Evolutionary conservation across 176 grass and related monocot genomes (phyloP).

Genomic region (Avena eriantha): DNA sequence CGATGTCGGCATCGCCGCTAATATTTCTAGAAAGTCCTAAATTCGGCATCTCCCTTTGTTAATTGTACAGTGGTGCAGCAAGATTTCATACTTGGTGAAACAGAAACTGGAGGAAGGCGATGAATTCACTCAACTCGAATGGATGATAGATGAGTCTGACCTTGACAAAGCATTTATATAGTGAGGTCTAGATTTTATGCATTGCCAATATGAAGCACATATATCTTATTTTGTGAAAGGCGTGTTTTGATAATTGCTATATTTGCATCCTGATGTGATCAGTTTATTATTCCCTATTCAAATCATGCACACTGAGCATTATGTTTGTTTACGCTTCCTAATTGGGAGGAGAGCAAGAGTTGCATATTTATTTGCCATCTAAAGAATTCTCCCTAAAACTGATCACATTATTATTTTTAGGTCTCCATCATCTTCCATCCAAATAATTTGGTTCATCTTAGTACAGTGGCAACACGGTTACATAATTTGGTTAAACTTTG

Average conservation of each 20-base stretch:
- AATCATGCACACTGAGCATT: constrained; percentile 87
- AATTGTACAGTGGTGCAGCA: too few species aligned
- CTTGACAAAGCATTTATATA: too few species aligned
- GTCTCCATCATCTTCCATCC: not conserved
- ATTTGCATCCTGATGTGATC: not conserved
- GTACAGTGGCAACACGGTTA: too few species aligned
- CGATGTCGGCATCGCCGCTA: too few species aligned
- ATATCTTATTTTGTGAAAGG: not conserved
- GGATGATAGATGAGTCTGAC: too few species aligned
- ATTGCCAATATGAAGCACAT: constrained; percentile 64
- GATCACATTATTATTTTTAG: constrained; percentile 52
- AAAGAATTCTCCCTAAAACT: constrained; percentile 71
- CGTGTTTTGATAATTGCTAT: not conserved
- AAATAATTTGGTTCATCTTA: not conserved
- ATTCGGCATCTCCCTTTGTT: too few species aligned
- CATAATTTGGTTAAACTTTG: too few species aligned
- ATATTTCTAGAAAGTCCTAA: too few species aligned
- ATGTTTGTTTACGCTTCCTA: constrained; percentile 84
- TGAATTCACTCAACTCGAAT: too few species aligned
- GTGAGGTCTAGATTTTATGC: constrained; percentile 68
- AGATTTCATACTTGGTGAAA: too few species aligned
- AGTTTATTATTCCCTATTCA: constrained; percentile 21
- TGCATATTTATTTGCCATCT: constrained; percentile 87
- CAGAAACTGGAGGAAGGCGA: too few species aligned
- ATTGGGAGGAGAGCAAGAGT: constrained; percentile 70